phyloP scores from a whole-genome alignment of 805 yeast genomes.

The Yamadazyma tumulicola region DNA sequence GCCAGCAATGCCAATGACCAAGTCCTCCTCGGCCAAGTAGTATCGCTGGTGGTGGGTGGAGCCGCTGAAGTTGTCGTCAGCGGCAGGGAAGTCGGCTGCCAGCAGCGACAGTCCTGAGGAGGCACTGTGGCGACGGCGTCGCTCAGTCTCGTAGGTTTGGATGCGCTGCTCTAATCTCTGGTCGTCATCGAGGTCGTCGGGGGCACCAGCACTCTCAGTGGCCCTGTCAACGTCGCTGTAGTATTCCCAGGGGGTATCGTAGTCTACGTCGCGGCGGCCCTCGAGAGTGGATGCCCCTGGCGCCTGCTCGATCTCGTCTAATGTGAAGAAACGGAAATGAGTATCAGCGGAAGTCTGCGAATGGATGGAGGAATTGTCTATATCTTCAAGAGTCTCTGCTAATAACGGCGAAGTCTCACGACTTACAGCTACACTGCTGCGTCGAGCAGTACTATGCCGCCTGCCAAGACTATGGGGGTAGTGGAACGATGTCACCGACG shows the following conservation, averaged over 20 bases:
- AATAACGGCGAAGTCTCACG: constrained; percentile 35
- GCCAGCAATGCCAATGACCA: constrained; percentile 93
- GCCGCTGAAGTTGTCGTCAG: constrained; percentile 14
- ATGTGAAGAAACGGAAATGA: constrained; percentile 76
- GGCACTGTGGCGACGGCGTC: constrained; percentile 12
- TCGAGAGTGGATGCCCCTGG: constrained; percentile 82
- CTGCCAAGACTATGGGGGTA: constrained; percentile 54
- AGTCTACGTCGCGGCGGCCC: constrained; percentile 57
- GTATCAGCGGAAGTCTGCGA: constrained; percentile 33
- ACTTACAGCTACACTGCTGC: constrained; percentile 18
- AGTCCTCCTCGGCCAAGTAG: constrained; percentile 92
- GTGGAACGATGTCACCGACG: constrained; percentile 74
- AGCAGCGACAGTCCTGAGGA: no score
- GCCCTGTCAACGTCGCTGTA: constrained; percentile 35
- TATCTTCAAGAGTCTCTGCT: constrained; percentile 26
- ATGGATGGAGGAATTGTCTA: constrained; percentile 32
- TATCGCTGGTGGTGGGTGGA: constrained; percentile 61
- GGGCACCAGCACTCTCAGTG: constrained; percentile 1
- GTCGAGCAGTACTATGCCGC: constrained; percentile 3
- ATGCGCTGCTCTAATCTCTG: constrained; percentile 6
- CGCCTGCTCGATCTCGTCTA: constrained; percentile 80
- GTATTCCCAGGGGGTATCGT: constrained; percentile 72
- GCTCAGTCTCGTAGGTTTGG: constrained; percentile 12
- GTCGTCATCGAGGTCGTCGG: constrained; percentile 8
- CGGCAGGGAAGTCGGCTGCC: constrained; percentile 1